A percentile compares a stretch with the other conserved stretches of the same genome.
phyloP scores from a whole-genome alignment of 441 rosid genomes.

The Pelargonium citronellum region DNA sequence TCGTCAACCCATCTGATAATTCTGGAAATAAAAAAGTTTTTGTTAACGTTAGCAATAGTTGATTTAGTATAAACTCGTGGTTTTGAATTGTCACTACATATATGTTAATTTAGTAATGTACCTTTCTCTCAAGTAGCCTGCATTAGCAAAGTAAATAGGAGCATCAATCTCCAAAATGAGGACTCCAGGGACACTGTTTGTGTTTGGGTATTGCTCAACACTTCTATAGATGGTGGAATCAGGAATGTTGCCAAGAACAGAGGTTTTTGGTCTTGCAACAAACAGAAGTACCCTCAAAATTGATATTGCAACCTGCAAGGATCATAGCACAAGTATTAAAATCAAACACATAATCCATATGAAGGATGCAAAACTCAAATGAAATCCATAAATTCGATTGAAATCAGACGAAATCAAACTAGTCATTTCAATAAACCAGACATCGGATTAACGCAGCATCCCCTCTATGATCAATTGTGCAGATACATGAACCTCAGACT shows the following conservation, averaged over 20 bases:
- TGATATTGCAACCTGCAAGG: constrained; percentile 73
- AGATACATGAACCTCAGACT: too few species aligned
- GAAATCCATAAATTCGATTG: too few species aligned
- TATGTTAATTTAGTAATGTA: constrained; percentile 2
- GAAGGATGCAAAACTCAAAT: background rate
- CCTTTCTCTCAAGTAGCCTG: constrained; percentile 89
- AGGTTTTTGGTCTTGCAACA: constrained; percentile 74
- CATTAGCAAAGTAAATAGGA: constrained; percentile 85
- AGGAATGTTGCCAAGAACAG: constrained; percentile 74
- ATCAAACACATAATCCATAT: background rate
- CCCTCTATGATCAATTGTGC: too few species aligned
- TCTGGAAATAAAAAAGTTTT: too few species aligned
- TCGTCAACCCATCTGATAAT: constrained; percentile 83
- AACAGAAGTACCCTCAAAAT: constrained; percentile 64
- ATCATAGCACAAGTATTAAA: too few species aligned
- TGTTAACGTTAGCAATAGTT: too few species aligned
- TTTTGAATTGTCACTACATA: too few species aligned
- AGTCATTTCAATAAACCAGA: too few species aligned
- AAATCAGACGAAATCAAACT: too few species aligned
- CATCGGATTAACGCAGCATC: too few species aligned
- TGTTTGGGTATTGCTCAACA: constrained; percentile 61
- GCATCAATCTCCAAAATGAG: constrained; percentile 80
- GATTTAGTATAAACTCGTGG: too few species aligned
- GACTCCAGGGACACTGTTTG: constrained; percentile 57
- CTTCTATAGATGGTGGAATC: constrained; percentile 60